Base-by-base conservation (phyloP, 345 rosid species). In the Microcos paniculata region DNA sequence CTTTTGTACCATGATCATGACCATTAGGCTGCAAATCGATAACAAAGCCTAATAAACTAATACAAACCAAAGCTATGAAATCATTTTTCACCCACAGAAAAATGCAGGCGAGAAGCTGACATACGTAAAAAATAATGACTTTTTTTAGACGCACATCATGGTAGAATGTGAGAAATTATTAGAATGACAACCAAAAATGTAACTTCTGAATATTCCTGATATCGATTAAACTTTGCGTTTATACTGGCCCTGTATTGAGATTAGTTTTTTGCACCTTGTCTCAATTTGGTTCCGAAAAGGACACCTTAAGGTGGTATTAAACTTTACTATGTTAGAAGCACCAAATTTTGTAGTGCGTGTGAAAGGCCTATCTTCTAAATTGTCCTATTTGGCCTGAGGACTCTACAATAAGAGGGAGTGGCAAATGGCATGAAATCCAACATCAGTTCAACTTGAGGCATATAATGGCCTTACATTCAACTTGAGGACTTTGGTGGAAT, bases 1-100 rank as follows among this genome's bases (percentile, higher is more conserved):
- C 88, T 84, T 87, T 88, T 58, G 92, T 82, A 75, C 96, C 96
- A 77, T 95, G 92, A 74, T 87, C 97, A 86, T 93, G 93, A 75
- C 89, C 93, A 81, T 93, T 95, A 78, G 93, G 86, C 98, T 95
- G 87, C 81, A 61, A 10, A 80, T 79, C 53, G 72, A 69, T 19
- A 49, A 9, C 9, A 69, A 45, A 28, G 28, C 59, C 28, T 18
- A 69, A 30, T 30, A 49, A 48, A 49, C 28, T 69, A 26, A 8
- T 24, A 68, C 26, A 68, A 28, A 26, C 58, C 43, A 43, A 58
- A 2, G 16, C 13, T 73, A 28, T 24, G 45, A 43, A 59, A 24
- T 45, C 64, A 24, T 35, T 56, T 42, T 46, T 15, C 26, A 43
- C 18, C 24, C 19, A 4, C 40, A 43, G 28, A 43, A 57, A 72